These are phyloP conservation scores for Pseudovirgaria hyperparasitica DNA, from an alignment of 2,329 filamentous ascomycete species.

Conservation along the genomic window DNA sequence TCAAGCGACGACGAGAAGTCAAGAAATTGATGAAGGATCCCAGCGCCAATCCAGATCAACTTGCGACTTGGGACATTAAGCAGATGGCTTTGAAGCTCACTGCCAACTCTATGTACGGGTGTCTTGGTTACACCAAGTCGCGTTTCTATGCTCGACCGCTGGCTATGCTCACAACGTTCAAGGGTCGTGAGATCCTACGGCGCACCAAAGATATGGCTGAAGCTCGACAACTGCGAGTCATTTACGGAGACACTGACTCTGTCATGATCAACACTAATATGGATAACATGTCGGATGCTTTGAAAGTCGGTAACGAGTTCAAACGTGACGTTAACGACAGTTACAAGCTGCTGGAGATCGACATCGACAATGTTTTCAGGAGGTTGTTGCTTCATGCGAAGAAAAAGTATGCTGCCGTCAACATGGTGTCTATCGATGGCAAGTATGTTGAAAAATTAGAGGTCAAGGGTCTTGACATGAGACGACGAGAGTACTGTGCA, in stretches of 20 bases:
- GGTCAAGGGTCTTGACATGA: constrained; percentile 97
- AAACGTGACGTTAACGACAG: constrained; percentile 89
- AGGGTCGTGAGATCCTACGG: constrained; percentile 91
- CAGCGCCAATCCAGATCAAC: constrained; percentile 68
- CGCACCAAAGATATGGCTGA: constrained; percentile 95
- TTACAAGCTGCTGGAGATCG: constrained; percentile 87
- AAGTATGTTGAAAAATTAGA: constrained; percentile 92
- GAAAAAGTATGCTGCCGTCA: constrained; percentile 98
- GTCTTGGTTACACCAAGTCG: constrained; percentile 90
- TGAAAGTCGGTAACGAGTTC: constrained; percentile 89
- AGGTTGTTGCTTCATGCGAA: constrained; percentile 90
- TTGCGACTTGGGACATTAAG: constrained; percentile 96
- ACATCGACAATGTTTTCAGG: constrained; percentile 95
- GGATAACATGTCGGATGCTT: constrained; percentile 77
- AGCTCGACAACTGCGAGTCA: constrained; percentile 80
- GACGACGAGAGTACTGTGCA: constrained; percentile 88
- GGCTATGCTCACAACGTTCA: constrained; percentile 90
- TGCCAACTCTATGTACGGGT: constrained; percentile 99
- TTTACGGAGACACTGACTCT: constrained; percentile 97
- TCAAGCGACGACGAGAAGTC: constrained; percentile 77
- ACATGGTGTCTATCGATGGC: constrained; percentile 76
- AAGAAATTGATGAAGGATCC: constrained; percentile 97
- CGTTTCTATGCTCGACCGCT: constrained; percentile 93
- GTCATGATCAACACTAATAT: constrained; percentile 99
- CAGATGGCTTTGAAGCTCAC: constrained; percentile 94